Evolutionary conservation across 768 basidiomycete genomes (phyloP).

Genomic region (Lentinus tigrinus): DNA sequence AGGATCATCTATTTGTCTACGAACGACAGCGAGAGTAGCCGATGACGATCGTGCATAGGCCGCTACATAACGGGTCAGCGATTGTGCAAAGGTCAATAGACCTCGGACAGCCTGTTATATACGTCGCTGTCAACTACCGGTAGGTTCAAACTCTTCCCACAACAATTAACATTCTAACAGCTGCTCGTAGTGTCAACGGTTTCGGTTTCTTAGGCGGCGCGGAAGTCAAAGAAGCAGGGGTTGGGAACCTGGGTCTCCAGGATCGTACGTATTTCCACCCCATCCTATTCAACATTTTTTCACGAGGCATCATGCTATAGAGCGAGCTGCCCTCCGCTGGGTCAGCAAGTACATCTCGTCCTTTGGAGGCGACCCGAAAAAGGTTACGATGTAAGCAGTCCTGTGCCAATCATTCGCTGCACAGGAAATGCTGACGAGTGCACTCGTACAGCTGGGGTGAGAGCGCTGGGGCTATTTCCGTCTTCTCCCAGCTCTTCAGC

Average conservation of each 20-base stretch:
- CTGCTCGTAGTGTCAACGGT: not conserved
- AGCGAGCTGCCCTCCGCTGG: slow-evolving; percentile 40
- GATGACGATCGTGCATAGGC: not conserved
- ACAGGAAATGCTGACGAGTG: not conserved
- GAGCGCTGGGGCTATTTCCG: slow-evolving; percentile 22
- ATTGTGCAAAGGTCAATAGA: slow-evolving; percentile 45
- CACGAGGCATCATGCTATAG: slow-evolving; percentile 11
- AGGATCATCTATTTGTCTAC: not conserved
- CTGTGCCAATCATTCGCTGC: too few relatives aligned
- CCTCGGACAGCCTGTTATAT: slow-evolving; percentile 47
- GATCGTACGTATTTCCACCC: slow-evolving; percentile 26
- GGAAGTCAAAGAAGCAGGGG: slow-evolving; percentile 20
- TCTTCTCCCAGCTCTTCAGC: slow-evolving; percentile 21
- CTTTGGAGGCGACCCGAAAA: slow-evolving; percentile 39
- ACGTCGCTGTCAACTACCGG: slow-evolving; percentile 54
- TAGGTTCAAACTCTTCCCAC: not conserved
- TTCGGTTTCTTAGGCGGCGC: slow-evolving; percentile 24
- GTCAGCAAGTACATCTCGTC: slow-evolving; percentile 24
- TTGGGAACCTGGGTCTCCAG: slow-evolving; percentile 36
- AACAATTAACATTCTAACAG: slow-evolving; percentile 27
- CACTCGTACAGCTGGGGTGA: slow-evolving; percentile 19
- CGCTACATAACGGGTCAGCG: slow-evolving; percentile 38
- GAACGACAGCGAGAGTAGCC: not conserved
- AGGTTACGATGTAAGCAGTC: slow-evolving; percentile 33
- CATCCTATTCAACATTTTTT: too few relatives aligned